phyloP scores from a whole-genome alignment of 129 eudicot species.

The Smallanthus sonchifolius region DNA sequence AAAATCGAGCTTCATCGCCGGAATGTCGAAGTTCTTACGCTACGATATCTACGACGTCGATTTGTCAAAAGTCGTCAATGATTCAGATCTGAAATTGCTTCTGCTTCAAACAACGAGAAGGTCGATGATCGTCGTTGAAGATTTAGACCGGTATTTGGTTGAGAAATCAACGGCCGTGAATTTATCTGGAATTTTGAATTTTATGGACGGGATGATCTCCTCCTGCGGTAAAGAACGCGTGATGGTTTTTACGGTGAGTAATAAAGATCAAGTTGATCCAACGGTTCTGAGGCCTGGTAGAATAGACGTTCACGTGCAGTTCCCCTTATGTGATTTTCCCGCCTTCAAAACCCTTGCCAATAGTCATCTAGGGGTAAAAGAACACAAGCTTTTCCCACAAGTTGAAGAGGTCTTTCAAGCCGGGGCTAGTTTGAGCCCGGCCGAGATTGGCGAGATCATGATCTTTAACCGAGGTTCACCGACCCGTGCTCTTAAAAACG shows the following conservation, averaged over 20 bases:
- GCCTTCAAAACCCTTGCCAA: constrained; percentile 69
- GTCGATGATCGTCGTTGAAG: constrained; percentile 77
- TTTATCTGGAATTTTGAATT: constrained; percentile 52
- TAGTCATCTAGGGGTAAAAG: constrained; percentile 77
- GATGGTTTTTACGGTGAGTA: constrained; percentile 76
- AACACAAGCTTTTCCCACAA: constrained; percentile 81
- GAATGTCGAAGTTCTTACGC: constrained; percentile 65
- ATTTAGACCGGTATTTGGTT: constrained; percentile 52
- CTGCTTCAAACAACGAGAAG: constrained; percentile 70
- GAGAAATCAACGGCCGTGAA: constrained; percentile 49
- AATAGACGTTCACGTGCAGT: constrained; percentile 71
- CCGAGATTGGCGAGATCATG: constrained; percentile 91
- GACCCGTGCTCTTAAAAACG: constrained; percentile 63
- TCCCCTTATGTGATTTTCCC: constrained; percentile 73
- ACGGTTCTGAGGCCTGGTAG: constrained; percentile 77
- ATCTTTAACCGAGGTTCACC: constrained; percentile 77
- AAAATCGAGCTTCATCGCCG: constrained; percentile 83
- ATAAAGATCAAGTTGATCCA: constrained; percentile 59
- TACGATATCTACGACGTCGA: constrained; percentile 81
- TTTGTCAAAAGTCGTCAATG: constrained; percentile 40
- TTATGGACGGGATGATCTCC: constrained; percentile 84
- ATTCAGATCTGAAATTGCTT: constrained; percentile 72
- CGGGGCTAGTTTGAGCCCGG: constrained; percentile 69
- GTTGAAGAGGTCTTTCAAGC: constrained; percentile 85
- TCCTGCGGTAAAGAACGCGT: constrained; percentile 87